These are phyloP conservation scores for Solanum clarkiae DNA, from an alignment of 257 asterid genomes.

Conservation along the genomic window DNA sequence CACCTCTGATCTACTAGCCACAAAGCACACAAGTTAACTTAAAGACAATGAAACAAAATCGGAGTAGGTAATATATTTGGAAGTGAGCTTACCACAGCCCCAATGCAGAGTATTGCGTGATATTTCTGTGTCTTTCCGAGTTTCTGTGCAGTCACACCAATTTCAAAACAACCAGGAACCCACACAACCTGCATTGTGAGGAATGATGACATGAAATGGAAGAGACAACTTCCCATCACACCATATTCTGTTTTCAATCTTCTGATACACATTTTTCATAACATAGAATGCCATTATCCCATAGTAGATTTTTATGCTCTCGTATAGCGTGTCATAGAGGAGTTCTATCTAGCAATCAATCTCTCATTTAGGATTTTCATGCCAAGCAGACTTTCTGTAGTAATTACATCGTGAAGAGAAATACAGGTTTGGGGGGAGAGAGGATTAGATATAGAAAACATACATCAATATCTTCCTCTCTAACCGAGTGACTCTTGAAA, in stretches of 20 bases:
- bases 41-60: background rate
- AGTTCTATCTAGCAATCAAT: background rate
- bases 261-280: background rate
- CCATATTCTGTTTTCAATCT: background rate
- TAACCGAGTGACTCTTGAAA: slow-evolving; percentile 66
- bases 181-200: slow-evolving; percentile 54
- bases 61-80: background rate
- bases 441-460: slow-evolving; percentile 9
- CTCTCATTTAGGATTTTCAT: background rate
- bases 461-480: slow-evolving; percentile 86
- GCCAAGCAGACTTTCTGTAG: background rate
- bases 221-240: background rate
- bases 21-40: background rate
- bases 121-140: slow-evolving; percentile 77
- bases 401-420: background rate
- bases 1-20: slow-evolving; percentile 73
- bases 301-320: background rate
- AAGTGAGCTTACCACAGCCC: slow-evolving; percentile 77
- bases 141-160: slow-evolving; percentile 69
- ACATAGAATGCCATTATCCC: background rate
- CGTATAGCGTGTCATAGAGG: background rate
- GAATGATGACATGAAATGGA: background rate
- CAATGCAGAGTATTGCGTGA: slow-evolving; percentile 81
- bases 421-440: background rate
- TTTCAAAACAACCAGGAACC: slow-evolving; percentile 97